Conservation (phyloP, 768 basidiomycete species). For the Gautieria morchelliformis region DNA sequence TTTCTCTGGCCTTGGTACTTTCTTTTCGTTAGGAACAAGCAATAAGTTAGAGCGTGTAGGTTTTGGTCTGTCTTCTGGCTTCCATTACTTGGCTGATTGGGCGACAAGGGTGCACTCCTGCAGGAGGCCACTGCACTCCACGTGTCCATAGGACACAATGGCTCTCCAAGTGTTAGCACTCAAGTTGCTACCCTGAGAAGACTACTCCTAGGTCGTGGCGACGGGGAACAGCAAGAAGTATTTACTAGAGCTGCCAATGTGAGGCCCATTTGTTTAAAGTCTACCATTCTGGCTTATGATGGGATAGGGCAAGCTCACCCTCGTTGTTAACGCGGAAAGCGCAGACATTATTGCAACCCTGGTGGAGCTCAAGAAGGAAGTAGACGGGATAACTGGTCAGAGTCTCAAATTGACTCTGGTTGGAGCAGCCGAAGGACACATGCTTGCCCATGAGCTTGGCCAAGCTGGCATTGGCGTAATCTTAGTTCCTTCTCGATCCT, state of each 20-base stretch:
- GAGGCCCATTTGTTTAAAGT: not conserved
- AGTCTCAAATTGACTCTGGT: conserved; percentile 53
- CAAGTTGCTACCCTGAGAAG: conserved; percentile 25
- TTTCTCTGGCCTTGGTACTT: conserved; percentile 51
- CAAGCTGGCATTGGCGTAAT: conserved; percentile 29
- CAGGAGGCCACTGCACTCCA: conserved; percentile 59
- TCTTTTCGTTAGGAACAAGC: conserved; percentile 48
- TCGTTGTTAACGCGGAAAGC: conserved; percentile 46
- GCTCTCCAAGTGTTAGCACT: conserved; percentile 23
- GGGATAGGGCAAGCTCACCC: conserved; percentile 22
- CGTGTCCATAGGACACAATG: conserved; percentile 29
- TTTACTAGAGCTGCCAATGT: not conserved
- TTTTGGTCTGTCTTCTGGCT: not conserved
- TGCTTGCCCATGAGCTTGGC: conserved; percentile 62
- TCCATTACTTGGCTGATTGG: not conserved
- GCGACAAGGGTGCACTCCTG: conserved; percentile 45
- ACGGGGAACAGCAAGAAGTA: conserved; percentile 4
- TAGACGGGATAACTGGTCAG: conserved; percentile 47
- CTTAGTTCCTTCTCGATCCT: conserved; percentile 25
- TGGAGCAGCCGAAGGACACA: conserved; percentile 53
- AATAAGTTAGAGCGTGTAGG: conserved; percentile 39
- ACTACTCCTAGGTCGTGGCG: conserved; percentile 18
- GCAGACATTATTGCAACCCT: conserved; percentile 69
- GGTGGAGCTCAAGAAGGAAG: conserved; percentile 56
- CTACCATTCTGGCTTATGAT: not conserved